Conservation (phyloP, 768 basidiomycete species). For the Asterophora parasitica region DNA sequence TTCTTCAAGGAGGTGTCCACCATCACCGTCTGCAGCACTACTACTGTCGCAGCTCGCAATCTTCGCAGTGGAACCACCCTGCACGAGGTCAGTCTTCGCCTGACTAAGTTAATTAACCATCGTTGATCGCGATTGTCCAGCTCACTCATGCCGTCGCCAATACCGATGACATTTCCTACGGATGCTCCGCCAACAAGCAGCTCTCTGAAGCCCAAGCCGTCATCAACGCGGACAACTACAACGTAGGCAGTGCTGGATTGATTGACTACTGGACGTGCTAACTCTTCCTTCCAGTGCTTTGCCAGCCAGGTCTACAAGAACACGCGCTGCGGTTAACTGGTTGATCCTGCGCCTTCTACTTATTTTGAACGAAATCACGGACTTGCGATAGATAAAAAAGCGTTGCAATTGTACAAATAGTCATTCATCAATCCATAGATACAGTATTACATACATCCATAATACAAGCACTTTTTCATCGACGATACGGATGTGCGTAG, state of each 20-base stretch:
- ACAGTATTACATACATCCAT: too few relatives aligned
- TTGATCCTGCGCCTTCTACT: not conserved
- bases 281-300: constrained; percentile 31
- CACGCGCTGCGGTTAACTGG: constrained; percentile 16
- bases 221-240: constrained; percentile 44
- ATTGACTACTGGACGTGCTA: not conserved
- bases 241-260: constrained; percentile 26
- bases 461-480: too few relatives aligned
- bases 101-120: not conserved
- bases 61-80: constrained; percentile 43
- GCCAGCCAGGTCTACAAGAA: constrained; percentile 40
- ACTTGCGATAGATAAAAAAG: too few relatives aligned
- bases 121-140: constrained; percentile 16
- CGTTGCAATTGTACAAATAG: too few relatives aligned
- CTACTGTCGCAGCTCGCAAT: constrained; percentile 39
- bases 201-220: constrained; percentile 29
- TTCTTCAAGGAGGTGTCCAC: constrained; percentile 43
- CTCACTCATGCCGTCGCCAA: constrained; percentile 37
- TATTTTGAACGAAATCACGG: not conserved
- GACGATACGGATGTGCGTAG: too few relatives aligned
- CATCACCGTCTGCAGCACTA: constrained; percentile 35
- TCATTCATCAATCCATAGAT: too few relatives aligned
- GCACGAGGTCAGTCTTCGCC: constrained; percentile 18
- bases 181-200: constrained; percentile 36
- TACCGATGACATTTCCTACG: constrained; percentile 38